Percentiles rank a stretch among this genome's conserved stretches.
Evolutionary conservation across 495 filamentous ascomycete genomes (phyloP).

Genomic region (Cercophora scortea): DNA sequence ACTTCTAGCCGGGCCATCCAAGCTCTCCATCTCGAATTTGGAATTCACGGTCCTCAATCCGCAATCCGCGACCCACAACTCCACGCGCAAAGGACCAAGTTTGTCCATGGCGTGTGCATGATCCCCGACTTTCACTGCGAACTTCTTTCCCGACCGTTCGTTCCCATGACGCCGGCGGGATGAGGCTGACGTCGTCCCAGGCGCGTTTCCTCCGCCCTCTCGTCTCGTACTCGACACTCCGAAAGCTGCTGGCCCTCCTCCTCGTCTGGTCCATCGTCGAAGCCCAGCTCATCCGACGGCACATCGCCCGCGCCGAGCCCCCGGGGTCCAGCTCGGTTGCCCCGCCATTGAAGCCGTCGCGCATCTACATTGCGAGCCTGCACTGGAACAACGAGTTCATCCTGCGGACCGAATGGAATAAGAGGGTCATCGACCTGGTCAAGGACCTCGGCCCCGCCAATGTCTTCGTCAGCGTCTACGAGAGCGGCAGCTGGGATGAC

Average conservation of each 20-base stretch:
- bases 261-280: conserved; percentile 22
- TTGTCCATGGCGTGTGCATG: background rate
- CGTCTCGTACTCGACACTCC: conserved; percentile 16
- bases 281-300: conserved; percentile 22
- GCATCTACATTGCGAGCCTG: conserved; percentile 58
- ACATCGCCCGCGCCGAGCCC: conserved; percentile 16
- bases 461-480: conserved; percentile 61
- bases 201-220: conserved; percentile 16
- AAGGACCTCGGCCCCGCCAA: conserved; percentile 54
- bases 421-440: conserved; percentile 49
- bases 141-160: background rate
- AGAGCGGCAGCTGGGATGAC: conserved; percentile 65
- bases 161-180: conserved; percentile 11
- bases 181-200: conserved; percentile 6
- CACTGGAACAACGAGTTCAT: conserved; percentile 66
- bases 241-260: conserved; percentile 15
- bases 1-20: too few relatives aligned
- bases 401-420: conserved; percentile 54
- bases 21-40: too few relatives aligned
- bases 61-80: too few relatives aligned
- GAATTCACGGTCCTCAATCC: too few relatives aligned
- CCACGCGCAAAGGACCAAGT: too few relatives aligned
- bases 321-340: conserved; percentile 3
- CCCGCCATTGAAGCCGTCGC: conserved; percentile 10
- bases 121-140: background rate